A percentile compares a stretch with the other conserved stretches of the same genome.
Evolutionary conservation across 805 yeast species (phyloP).

Genomic region (Metschnikowia continentalis): DNA sequence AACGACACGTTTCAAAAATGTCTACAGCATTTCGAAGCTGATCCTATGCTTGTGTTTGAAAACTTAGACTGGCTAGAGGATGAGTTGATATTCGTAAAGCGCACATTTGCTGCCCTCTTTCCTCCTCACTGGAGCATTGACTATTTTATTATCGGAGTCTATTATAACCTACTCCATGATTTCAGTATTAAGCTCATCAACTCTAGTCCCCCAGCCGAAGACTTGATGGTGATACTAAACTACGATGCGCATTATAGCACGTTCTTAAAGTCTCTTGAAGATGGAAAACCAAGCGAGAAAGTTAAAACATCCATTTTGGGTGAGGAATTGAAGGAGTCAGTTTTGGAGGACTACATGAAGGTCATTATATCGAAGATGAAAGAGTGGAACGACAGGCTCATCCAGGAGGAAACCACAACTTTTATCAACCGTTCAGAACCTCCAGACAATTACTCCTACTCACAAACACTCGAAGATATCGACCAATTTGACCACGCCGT

Average conservation of each 20-base stretch:
- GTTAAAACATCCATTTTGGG: slow-evolving; percentile 53
- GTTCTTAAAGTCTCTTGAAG: slow-evolving; percentile 25
- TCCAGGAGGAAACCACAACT: slow-evolving; percentile 58
- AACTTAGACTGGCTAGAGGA: slow-evolving; percentile 80
- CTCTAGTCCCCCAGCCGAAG: slow-evolving; percentile 74
- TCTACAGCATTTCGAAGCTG: slow-evolving; percentile 46
- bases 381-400: slow-evolving; percentile 78
- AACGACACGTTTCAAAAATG: slow-evolving; percentile 65
- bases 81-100: slow-evolving; percentile 65
- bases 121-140: slow-evolving; percentile 76
- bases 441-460: slow-evolving; percentile 68
- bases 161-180: slow-evolving; percentile 61
- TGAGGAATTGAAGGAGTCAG: slow-evolving; percentile 64
- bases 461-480: slow-evolving; percentile 37
- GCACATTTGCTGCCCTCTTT: slow-evolving; percentile 53
- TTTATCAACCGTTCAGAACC: slow-evolving; percentile 65
- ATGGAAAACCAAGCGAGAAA: slow-evolving; percentile 39
- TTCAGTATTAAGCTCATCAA: slow-evolving; percentile 62
- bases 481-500: slow-evolving; percentile 33
- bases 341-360: slow-evolving; percentile 74
- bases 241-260: slow-evolving; percentile 65
- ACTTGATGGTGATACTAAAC: slow-evolving; percentile 67
- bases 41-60: slow-evolving; percentile 57
- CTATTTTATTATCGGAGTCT: slow-evolving; percentile 55
- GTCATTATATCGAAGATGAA: slow-evolving; percentile 69